These are phyloP conservation scores for Aspergillus carbonarius DNA, from an alignment of 2,329 filamentous ascomycete species.

Conservation along the genomic window DNA sequence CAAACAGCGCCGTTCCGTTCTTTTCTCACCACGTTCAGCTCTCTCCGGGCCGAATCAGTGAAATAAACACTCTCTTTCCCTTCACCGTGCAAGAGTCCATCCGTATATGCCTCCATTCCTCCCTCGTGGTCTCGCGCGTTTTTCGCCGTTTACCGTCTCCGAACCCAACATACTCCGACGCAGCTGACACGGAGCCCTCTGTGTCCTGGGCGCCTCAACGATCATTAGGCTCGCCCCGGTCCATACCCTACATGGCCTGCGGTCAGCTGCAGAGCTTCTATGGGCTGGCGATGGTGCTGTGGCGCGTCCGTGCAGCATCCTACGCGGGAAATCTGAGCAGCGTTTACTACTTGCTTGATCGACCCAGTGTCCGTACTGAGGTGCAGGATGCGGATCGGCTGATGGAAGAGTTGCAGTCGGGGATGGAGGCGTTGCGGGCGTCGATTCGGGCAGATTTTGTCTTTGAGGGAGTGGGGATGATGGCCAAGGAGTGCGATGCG, in stretches of 20 bases:
- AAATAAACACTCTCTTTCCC: not conserved
- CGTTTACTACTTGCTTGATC: not conserved
- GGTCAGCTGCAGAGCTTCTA: slow-evolving; percentile 4
- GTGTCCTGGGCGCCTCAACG: not conserved
- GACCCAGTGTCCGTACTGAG: not conserved
- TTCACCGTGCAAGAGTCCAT: not conserved
- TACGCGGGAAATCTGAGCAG: not conserved
- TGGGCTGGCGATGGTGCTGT: not conserved
- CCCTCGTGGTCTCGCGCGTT: not conserved
- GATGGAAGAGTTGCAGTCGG: slow-evolving; percentile 3
- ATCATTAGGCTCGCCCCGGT: not conserved
- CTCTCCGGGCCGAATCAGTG: not conserved
- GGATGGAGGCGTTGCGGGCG: not conserved
- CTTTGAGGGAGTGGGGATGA: not conserved
- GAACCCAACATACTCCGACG: not conserved
- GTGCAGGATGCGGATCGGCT: slow-evolving; percentile 5
- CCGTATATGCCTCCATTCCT: not conserved
- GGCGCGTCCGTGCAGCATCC: not conserved
- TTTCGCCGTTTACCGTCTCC: slow-evolving; percentile 1
- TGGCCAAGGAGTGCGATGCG: not conserved
- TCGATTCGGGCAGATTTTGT: slow-evolving; percentile 1
- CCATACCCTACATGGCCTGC: slow-evolving; percentile 1
- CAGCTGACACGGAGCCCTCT: not conserved
- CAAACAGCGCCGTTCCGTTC: not conserved
- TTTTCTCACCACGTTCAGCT: not conserved